These are phyloP conservation scores for Geosmithia morbida DNA, from an alignment of 2,329 filamentous ascomycete species.

Conservation along the genomic window DNA sequence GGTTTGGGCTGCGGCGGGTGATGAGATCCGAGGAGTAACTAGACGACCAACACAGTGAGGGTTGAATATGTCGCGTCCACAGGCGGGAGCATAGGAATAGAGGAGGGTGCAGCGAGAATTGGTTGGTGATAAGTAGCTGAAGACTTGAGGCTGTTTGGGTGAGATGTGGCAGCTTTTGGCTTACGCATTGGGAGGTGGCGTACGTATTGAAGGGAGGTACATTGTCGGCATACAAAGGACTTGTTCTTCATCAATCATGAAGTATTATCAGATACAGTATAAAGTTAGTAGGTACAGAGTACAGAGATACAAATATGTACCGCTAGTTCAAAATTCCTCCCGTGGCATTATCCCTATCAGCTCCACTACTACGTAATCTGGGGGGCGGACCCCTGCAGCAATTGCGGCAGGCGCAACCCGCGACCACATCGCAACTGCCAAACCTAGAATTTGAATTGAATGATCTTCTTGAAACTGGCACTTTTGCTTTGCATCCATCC, in stretches of 20 bases:
- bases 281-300: no score
- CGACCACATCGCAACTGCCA: not conserved
- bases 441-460: not conserved
- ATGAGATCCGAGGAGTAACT: not conserved
- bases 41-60: not conserved
- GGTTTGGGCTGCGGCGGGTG: not conserved
- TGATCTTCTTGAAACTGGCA: not conserved
- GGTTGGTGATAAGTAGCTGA: not conserved
- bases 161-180: not conserved
- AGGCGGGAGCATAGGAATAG: not conserved
- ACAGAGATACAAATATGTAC: no score
- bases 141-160: not conserved
- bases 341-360: not conserved
- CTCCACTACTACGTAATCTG: not conserved
- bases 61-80: not conserved
- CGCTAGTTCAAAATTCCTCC: no score
- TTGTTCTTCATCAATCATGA: not conserved
- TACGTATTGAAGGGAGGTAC: not conserved
- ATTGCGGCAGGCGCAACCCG: not conserved
- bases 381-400: not conserved
- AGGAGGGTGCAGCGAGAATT: not conserved
- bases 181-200: not conserved
- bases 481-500: not conserved
- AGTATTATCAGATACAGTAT: not conserved
- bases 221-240: not conserved